Conservation (phyloP, 441 rosid genomes). For the Corymbia citriodora region DNA sequence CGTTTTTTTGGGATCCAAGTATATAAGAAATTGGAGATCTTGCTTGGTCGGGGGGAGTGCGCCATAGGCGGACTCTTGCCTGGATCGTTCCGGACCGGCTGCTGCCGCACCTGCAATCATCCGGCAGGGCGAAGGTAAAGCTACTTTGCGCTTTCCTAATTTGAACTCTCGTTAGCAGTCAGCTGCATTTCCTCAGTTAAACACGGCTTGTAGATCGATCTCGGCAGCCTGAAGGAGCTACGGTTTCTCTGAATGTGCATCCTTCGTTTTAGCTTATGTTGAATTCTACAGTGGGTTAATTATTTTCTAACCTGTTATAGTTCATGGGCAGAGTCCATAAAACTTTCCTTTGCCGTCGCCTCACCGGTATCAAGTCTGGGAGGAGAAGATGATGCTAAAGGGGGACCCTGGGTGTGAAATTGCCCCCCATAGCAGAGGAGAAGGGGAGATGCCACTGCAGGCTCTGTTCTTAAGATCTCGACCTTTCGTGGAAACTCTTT, state of each 20-base stretch:
- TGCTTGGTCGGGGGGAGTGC: too few species aligned
- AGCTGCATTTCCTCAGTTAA: not conserved
- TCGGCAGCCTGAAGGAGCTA: not conserved
- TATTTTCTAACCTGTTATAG: not conserved
- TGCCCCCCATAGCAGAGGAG: not conserved
- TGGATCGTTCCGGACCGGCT: not conserved
- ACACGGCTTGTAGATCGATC: not conserved
- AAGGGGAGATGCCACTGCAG: not conserved
- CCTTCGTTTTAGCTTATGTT: not conserved
- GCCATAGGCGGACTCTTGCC: not conserved
- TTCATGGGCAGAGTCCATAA: not conserved
- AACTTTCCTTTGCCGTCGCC: not conserved
- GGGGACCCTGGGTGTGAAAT: not conserved
- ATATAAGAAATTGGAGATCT: too few species aligned
- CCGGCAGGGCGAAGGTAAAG: not conserved
- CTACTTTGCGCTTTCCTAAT: not conserved
- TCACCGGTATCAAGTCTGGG: not conserved
- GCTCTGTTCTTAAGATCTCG: not conserved
- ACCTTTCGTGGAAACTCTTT: not conserved
- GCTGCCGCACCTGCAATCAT: rapidly evolving
- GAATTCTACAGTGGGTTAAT: not conserved
- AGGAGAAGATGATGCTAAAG: not conserved
- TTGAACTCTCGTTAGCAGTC: too few species aligned
- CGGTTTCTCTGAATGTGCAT: not conserved
- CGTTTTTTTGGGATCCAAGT: too few species aligned